Evolutionary conservation across 805 yeast species (phyloP).

Genomic region (Saturnispora serradocipensis): DNA sequence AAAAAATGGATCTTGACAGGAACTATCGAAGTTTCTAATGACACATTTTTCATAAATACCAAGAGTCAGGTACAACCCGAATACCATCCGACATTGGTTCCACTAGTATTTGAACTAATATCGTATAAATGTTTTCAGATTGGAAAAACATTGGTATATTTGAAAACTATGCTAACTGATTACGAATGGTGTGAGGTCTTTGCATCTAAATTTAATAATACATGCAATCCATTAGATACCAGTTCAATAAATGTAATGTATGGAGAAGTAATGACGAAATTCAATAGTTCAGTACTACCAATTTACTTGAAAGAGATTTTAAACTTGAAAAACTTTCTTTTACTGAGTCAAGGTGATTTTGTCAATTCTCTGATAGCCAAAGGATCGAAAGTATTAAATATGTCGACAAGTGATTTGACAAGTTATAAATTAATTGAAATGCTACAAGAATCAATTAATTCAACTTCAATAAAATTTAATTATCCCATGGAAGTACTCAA

Average conservation of each 20-base stretch:
- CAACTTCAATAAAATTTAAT: constrained; percentile 38
- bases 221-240: not conserved
- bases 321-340: constrained; percentile 53
- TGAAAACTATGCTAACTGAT: constrained; percentile 1
- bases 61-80: not conserved
- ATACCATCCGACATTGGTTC: constrained; percentile 29
- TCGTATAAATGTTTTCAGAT: constrained; percentile 48
- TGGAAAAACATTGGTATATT: constrained; percentile 58
- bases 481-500: constrained; percentile 32
- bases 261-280: constrained; percentile 40
- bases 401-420: constrained; percentile 55
- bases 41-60: constrained; percentile 11
- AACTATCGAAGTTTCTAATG: constrained; percentile 28
- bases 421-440: constrained; percentile 58
- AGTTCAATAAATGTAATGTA: constrained; percentile 27
- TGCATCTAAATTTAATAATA: not conserved
- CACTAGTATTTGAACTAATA: constrained; percentile 34
- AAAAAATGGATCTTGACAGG: constrained; percentile 67
- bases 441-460: constrained; percentile 52
- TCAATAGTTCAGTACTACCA: constrained; percentile 42
- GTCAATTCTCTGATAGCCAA: constrained; percentile 53
- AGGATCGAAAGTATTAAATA: constrained; percentile 44
- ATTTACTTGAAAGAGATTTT: constrained; percentile 44
- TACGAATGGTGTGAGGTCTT: constrained; percentile 35
- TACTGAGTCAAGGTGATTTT: constrained; percentile 77